These are phyloP conservation scores for Ajuga chamaepitys DNA, from an alignment of 257 asterid genomes.

Conservation along the genomic window DNA sequence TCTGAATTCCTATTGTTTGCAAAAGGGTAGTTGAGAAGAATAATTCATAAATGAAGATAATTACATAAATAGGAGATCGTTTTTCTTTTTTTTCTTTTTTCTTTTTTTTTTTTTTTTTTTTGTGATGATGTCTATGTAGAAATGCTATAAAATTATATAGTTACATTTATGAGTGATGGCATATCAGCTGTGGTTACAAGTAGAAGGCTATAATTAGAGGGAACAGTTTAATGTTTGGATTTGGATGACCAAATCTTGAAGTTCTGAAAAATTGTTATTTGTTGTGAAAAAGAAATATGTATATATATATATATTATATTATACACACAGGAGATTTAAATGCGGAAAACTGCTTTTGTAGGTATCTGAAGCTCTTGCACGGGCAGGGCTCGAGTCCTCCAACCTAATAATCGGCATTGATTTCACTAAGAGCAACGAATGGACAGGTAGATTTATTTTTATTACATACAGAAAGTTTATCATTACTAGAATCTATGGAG, in stretches of 20 bases:
- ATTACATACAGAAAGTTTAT: not conserved
- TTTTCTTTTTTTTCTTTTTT: too few species aligned
- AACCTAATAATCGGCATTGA: conserved; percentile 56
- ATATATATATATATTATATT: not conserved
- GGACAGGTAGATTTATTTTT: conserved; percentile 37
- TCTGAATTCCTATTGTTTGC: not conserved
- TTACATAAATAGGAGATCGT: not conserved
- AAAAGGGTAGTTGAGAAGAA: not conserved
- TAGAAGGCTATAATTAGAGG: conserved; percentile 6
- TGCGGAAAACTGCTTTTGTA: conserved; percentile 10
- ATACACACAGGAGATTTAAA: not conserved
- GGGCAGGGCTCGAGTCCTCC: conserved; percentile 55
- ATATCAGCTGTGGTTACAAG: not conserved
- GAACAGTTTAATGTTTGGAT: not conserved
- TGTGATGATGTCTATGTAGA: too few species aligned
- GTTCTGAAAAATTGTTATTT: not conserved
- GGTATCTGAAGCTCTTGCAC: conserved; percentile 50
- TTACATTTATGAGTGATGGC: not conserved
- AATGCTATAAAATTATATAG: too few species aligned
- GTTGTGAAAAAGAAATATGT: not conserved
- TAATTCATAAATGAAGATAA: not conserved
- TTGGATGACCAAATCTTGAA: not conserved
- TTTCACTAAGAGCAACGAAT: conserved; percentile 62
- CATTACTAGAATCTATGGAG: conserved; percentile 1
- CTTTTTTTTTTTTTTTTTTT: too few species aligned